Conservation (phyloP, 257 asterid species). For the Solanum paucissectum region DNA sequence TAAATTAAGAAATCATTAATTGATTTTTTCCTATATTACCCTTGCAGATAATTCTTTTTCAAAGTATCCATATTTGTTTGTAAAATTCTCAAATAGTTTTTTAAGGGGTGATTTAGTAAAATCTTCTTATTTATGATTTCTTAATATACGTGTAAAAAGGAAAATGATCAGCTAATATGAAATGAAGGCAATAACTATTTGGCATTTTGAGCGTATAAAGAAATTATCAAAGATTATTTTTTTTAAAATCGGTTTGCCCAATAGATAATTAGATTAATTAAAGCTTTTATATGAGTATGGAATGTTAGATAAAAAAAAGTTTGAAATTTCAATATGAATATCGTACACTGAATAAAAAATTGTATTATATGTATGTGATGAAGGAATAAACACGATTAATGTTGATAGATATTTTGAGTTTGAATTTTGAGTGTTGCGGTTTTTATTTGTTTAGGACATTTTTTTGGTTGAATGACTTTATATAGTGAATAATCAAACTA, state of each 20-base stretch:
- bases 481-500: background rate
- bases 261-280: background rate
- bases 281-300: background rate
- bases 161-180: background rate
- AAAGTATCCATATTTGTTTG: background rate
- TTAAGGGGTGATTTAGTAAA: background rate
- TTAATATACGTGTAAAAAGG: too few species aligned
- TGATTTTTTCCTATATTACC: background rate
- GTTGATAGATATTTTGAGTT: background rate
- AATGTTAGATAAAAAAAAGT: background rate
- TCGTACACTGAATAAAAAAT: background rate
- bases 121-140: background rate
- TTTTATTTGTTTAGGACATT: background rate
- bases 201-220: background rate
- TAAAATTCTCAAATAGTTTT: too few species aligned
- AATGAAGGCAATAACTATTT: background rate
- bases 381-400: background rate
- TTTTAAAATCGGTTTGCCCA: background rate
- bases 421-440: background rate
- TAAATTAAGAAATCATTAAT: too few species aligned
- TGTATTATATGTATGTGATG: background rate
- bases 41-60: background rate
- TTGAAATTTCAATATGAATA: background rate
- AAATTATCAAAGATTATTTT: background rate
- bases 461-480: background rate